Base-by-base conservation (phyloP, 2,329 filamentous ascomycete genomes). In the Coniochaeta prunicola region DNA sequence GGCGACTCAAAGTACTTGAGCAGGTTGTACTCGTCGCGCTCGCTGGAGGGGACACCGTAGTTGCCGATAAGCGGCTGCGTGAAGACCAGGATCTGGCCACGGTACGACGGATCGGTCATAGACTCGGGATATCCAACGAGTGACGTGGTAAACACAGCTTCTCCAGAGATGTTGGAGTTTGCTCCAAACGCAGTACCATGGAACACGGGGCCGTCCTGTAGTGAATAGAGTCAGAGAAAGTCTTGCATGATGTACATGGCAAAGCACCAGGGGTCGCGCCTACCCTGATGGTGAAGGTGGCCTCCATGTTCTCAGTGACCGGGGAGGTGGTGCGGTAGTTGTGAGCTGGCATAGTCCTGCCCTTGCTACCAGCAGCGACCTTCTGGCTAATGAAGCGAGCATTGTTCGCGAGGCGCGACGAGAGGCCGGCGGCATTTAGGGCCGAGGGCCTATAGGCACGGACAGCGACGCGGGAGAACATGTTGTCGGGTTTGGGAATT, bases 1-100 rank as follows among this genome's bases (percentile, higher is more conserved):
- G 94, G 94, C 30, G 92, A 97, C 78, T 99, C 94, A 70, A 99
- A 99, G 81, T 97, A 96, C 79, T 94, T 94, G 73, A 97, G 82
- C 60, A 99, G 85, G 68, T 94, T 94, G 75, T 86, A 90, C 74
- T 92, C 80, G 74, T 99, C 94, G 64, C 91, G 88, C 69, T 87
- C 83, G 64, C 82, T 86, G 33, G 92, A 96, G 17, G 94, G 94
- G 19, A 99, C 93, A 68, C 94, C 94, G 73, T 99, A 99, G 83
- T 99, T 99, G 71, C 94, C 94, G 70, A 99, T 97, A 66, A 99
- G 80, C 36, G 94, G 94, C 74, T 97, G 92, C 65, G 94, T 99
- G 81, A 97, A 97, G 76, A 97, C 93, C 67, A 99, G 82, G 66
- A 99, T 97, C 80, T 99, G 94, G 66, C 94, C 90, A 65, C 89